Evolutionary conservation across 163 green algal species (phyloP), one percentile per base, ranked within the genome.

Genomic region (Chloroidium sp.): DNA sequence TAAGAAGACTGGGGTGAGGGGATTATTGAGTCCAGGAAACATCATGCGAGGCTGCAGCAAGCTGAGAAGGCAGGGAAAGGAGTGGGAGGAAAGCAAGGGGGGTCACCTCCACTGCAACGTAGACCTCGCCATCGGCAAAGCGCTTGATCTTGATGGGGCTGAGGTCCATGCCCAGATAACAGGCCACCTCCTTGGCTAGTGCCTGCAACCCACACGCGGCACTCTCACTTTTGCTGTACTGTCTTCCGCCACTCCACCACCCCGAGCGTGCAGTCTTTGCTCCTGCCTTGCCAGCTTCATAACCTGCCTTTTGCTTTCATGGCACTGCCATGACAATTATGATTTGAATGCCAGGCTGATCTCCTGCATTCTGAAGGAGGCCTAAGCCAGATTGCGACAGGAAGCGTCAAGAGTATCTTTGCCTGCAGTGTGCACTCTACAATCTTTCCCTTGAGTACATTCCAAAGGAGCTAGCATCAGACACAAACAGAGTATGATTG

Each of bases 61-160:
- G 36, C 36, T 36, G 36, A 80, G 62, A 72, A 59, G n/a, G 14
- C 36, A 36, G 36, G 36, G 36, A 36, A 36, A 36, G 36, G 36
- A 36, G 36, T 36, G 36, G 36, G 36, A 14, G 69, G 36, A 36
- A 36, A 36, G 36, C 36, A 36, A 36, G 36, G 36, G 36, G 36
- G 36, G n/a, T 36, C 69, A 88, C 85, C 86, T 92, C 78, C 1
- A 98, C 84, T 85, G 97, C 93, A 59, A 98, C 95, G 83, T 99
- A 99, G 69, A 98, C 97, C 83, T 99, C 97, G 3, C 97, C 97
- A 79, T 99, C 97, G 36, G 97, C 96, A 90, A 99, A 99, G 3
- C 91, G 88, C 89, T 99, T 99, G 88, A 98, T 97, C 77, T 95
- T 97, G 78, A 98, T 94, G 61, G 86, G 84, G 60, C 95, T 93